Conservation (phyloP, 306 rosid genomes). For the Trichosanthes truncata region DNA sequence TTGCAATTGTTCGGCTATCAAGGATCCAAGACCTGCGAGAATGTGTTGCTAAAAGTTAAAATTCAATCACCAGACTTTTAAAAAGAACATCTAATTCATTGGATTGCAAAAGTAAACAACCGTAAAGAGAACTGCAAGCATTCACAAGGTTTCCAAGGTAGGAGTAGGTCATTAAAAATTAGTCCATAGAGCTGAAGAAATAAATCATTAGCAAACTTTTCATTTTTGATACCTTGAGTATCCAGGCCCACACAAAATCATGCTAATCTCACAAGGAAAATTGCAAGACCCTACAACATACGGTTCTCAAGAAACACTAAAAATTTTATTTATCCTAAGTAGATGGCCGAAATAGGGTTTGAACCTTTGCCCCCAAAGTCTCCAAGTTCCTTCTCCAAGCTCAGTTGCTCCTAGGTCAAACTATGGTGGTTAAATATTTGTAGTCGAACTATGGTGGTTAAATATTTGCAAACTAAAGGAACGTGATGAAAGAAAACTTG, state of each 20-base stretch:
- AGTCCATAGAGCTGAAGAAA: background rate
- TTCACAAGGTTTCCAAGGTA: background rate
- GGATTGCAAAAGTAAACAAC: background rate
- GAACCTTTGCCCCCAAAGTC: too few species aligned
- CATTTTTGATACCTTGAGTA: background rate
- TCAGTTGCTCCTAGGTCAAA: too few species aligned
- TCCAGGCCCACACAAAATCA: background rate
- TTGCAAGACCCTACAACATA: background rate
- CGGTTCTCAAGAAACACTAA: background rate
- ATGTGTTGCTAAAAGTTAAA: constrained; percentile 7
- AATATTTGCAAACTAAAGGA: background rate
- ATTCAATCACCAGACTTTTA: background rate
- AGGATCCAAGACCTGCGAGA: constrained; percentile 69
- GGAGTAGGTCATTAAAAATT: background rate
- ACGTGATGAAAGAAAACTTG: background rate
- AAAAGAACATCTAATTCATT: background rate
- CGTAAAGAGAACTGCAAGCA: background rate
- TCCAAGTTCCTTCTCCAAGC: too few species aligned
- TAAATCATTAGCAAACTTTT: background rate
- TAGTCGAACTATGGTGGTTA: too few species aligned
- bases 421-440: background rate
- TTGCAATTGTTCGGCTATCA: constrained; percentile 64
- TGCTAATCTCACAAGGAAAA: background rate
- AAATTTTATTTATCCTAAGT: too few species aligned
- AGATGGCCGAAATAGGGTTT: too few species aligned